Percentiles rank a stretch among this genome's conserved stretches.
These are phyloP conservation scores for Puccinia novopanici DNA, from an alignment of 1,284 basidiomycete genomes.

Conservation along the genomic window DNA sequence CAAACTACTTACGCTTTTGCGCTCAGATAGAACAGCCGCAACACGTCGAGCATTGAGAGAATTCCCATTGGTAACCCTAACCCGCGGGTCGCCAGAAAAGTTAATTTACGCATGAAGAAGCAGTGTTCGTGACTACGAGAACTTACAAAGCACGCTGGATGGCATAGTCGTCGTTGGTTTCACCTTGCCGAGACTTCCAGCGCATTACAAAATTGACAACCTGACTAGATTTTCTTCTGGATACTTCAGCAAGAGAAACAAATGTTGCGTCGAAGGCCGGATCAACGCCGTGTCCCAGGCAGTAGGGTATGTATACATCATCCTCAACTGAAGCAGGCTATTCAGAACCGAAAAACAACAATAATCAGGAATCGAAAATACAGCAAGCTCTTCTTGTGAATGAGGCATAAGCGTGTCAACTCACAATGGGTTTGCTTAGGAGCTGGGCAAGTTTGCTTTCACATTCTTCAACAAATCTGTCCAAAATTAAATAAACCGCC, in stretches of 20 bases:
- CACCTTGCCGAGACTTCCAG: slow-evolving; percentile 78
- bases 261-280: slow-evolving; percentile 77
- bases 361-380: not conserved
- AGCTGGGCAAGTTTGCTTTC: slow-evolving; percentile 50
- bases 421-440: slow-evolving; percentile 50
- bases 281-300: slow-evolving; percentile 73
- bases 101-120: slow-evolving; percentile 25
- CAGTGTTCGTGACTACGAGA: slow-evolving; percentile 58
- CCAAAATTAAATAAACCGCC: slow-evolving; percentile 51
- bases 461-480: slow-evolving; percentile 51
- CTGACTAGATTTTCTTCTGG: slow-evolving; percentile 76
- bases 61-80: slow-evolving; percentile 27
- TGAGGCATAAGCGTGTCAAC: not conserved
- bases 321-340: slow-evolving; percentile 49
- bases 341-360: not conserved
- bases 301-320: slow-evolving; percentile 57
- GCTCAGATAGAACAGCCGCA: slow-evolving; percentile 68
- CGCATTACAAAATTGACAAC: slow-evolving; percentile 84
- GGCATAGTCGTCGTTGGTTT: slow-evolving; percentile 66
- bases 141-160: slow-evolving; percentile 62
- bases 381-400: not conserved
- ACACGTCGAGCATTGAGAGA: slow-evolving; percentile 25
- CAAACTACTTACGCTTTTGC: slow-evolving; percentile 65
- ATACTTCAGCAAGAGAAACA: slow-evolving; percentile 79
- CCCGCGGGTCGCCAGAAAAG: slow-evolving; percentile 17